These are phyloP conservation scores for Benincasa hispida DNA, from an alignment of 306 rosid genomes.

Conservation along the genomic window DNA sequence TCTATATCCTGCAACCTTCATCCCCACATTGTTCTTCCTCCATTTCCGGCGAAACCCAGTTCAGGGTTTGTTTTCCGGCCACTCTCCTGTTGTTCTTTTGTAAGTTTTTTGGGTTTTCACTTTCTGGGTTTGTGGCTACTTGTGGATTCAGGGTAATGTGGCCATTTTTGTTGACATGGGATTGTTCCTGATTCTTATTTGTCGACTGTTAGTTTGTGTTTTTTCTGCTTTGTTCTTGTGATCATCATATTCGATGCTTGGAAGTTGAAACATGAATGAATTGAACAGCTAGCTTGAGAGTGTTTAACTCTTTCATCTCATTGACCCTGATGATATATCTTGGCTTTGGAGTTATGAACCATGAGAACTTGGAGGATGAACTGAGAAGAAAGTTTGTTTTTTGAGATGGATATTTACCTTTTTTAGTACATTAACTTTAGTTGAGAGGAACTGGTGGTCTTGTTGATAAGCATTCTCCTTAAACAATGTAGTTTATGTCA, in stretches of 20 bases:
- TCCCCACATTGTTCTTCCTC: slow-evolving; percentile 9
- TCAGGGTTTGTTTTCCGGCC: slow-evolving; percentile 18
- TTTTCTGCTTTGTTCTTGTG: background rate
- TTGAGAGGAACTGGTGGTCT: background rate
- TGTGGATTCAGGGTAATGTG: background rate
- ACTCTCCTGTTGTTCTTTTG: slow-evolving; percentile 26
- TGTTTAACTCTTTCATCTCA: background rate
- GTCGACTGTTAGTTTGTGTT: background rate
- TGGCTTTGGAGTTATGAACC: background rate
- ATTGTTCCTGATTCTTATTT: too few relatives aligned
- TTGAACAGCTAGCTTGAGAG: background rate
- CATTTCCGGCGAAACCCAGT: slow-evolving; percentile 16
- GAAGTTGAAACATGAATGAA: background rate
- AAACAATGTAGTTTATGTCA: background rate
- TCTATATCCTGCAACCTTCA: background rate
- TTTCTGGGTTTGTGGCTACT: background rate
- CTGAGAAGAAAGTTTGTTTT: background rate
- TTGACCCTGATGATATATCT: background rate
- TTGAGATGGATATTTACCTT: background rate
- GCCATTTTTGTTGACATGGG: background rate
- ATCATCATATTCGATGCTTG: background rate
- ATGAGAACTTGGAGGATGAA: background rate
- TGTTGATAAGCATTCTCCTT: background rate
- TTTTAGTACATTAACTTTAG: background rate
- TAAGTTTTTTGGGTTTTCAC: slow-evolving; percentile 12